Evolutionary conservation across 257 asterid genomes (phyloP).

Genomic region (Galeopsis tetrahit): DNA sequence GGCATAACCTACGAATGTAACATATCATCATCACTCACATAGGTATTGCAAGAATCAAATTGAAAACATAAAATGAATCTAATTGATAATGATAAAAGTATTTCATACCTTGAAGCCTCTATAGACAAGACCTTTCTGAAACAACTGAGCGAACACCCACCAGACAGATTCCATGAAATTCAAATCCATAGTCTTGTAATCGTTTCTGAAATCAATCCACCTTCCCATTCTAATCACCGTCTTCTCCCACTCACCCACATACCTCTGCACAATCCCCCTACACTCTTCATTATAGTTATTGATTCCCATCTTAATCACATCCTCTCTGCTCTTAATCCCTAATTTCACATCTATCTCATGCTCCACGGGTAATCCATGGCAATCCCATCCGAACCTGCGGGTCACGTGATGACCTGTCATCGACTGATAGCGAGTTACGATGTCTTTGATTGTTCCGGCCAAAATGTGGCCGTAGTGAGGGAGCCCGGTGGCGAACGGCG

Average conservation of each 20-base stretch:
- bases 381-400: conserved; percentile 96
- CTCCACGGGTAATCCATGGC: conserved; percentile 97
- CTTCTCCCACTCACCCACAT: conserved; percentile 93
- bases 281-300: conserved; percentile 86
- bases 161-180: conserved; percentile 91
- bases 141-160: conserved; percentile 92
- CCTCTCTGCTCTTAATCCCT: conserved; percentile 69
- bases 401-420: conserved; percentile 97
- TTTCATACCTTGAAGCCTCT: conserved; percentile 82
- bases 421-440: conserved; percentile 91
- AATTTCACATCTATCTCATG: conserved; percentile 77
- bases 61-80: not conserved
- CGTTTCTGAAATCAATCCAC: conserved; percentile 93
- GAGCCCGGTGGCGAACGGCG: conserved; percentile 97
- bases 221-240: conserved; percentile 91
- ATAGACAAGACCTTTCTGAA: conserved; percentile 78
- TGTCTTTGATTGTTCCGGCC: conserved; percentile 94
- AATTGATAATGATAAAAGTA: conserved; percentile 2
- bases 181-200: conserved; percentile 95
- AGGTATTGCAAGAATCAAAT: conserved; percentile 1
- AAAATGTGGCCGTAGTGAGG: conserved; percentile 97
- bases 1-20: conserved; percentile 85
- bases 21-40: not conserved
- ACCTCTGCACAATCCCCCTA: conserved; percentile 85
- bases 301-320: conserved; percentile 84